Percentiles rank a stretch among this genome's conserved stretches.
Conservation (phyloP, 2,329 filamentous ascomycete genomes). For the Aspergillus sp. region DNA sequence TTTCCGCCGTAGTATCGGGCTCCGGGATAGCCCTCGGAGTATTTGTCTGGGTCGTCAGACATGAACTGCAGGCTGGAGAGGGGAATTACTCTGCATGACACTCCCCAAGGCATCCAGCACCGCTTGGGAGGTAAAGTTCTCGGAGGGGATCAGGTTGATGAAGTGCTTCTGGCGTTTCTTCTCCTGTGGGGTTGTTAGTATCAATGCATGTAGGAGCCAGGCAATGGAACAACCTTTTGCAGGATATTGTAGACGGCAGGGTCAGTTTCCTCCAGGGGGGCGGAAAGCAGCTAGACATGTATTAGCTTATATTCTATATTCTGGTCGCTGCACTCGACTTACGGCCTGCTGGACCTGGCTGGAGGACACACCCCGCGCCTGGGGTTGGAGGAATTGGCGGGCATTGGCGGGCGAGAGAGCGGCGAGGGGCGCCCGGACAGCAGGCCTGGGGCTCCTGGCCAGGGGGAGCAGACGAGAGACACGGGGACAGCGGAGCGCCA, state of each 20-base stretch:
- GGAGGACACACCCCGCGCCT: conserved; percentile 30
- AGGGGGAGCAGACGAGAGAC: conserved; percentile 3
- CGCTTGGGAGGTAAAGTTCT: conserved; percentile 91
- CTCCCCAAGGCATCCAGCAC: conserved; percentile 86
- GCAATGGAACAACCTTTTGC: conserved; percentile 56
- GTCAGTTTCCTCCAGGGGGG: conserved; percentile 73
- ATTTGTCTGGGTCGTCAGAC: conserved; percentile 63
- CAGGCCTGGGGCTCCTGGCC: conserved; percentile 23
- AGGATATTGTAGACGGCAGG: conserved; percentile 81
- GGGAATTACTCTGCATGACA: conserved; percentile 76
- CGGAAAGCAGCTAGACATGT: conserved; percentile 59
- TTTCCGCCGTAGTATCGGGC: conserved; percentile 96
- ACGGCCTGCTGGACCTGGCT: conserved; percentile 36
- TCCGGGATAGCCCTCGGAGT: conserved; percentile 95
- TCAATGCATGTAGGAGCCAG: background rate
- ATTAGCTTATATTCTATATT: no score
- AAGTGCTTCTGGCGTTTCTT: conserved; percentile 96
- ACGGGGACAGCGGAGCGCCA: no score
- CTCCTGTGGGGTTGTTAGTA: conserved; percentile 50
- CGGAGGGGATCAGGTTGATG: conserved; percentile 91
- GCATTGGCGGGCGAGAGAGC: conserved; percentile 11
- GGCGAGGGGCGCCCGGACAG: conserved; percentile 14
- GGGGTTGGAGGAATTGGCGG: no score
- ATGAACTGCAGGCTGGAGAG: background rate
- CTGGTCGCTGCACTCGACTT: conserved; percentile 6